Percentiles rank a stretch among this genome's conserved stretches.
These are phyloP conservation scores for Polytrichum commune DNA, from an alignment of 225 moss, liverwort and hornwort species.

Conservation along the genomic window DNA sequence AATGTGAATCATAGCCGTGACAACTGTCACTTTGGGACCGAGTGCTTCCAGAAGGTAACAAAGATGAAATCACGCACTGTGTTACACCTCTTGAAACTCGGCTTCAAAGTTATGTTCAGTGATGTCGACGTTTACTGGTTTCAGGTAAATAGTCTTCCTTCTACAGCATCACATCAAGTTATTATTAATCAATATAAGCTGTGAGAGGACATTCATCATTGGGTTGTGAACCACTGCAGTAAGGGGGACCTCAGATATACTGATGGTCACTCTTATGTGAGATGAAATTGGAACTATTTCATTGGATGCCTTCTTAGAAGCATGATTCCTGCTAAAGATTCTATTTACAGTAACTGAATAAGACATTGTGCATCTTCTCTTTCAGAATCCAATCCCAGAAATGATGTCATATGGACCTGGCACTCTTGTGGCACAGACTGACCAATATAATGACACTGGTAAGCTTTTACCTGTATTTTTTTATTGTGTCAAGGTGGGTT, in stretches of 20 bases:
- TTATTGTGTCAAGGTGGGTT: background rate
- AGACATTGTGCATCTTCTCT: background rate
- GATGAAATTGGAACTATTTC: too few species aligned
- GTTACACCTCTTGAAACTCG: slow-evolving; percentile 74
- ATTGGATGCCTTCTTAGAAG: too few species aligned
- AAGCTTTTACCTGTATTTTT: slow-evolving; percentile 4
- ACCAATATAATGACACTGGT: slow-evolving; percentile 91
- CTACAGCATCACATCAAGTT: too few species aligned
- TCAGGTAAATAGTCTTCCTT: slow-evolving; percentile 28
- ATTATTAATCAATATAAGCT: too few species aligned
- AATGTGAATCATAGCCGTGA: slow-evolving; percentile 75
- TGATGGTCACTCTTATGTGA: too few species aligned
- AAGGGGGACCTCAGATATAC: too few species aligned
- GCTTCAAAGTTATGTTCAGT: slow-evolving; percentile 93
- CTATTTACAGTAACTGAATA: too few species aligned
- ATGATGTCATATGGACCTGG: slow-evolving; percentile 87
- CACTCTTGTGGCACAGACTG: slow-evolving; percentile 76
- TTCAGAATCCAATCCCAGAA: slow-evolving; percentile 71
- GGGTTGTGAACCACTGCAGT: too few species aligned
- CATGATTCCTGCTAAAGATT: background rate
- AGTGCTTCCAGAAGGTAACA: slow-evolving; percentile 86
- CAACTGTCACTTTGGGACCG: slow-evolving; percentile 88
- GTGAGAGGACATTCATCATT: too few species aligned
- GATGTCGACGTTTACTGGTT: slow-evolving; percentile 99
- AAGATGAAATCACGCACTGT: slow-evolving; percentile 95